These are phyloP conservation scores for Phragmites australis DNA, from an alignment of 176 grass and related monocot species.

Conservation along the genomic window DNA sequence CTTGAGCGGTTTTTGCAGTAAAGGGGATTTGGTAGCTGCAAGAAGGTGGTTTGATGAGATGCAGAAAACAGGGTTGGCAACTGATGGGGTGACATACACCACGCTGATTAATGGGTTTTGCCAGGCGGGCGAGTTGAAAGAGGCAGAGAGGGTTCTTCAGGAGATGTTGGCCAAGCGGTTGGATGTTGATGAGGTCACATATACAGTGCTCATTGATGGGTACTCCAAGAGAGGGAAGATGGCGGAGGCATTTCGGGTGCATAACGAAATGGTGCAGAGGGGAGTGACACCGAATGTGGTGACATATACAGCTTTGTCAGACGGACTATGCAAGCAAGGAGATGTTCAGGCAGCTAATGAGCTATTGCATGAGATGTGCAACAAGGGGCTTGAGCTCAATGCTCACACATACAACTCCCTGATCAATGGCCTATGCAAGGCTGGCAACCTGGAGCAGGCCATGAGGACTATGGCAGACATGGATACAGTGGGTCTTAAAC, in stretches of 20 bases:
- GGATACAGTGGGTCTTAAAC: constrained; percentile 59
- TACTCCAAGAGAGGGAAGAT: constrained; percentile 82
- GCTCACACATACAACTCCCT: constrained; percentile 82
- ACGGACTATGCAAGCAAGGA: constrained; percentile 88
- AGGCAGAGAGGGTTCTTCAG: constrained; percentile 61
- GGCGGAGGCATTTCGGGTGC: constrained; percentile 68
- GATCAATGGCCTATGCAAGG: constrained; percentile 92
- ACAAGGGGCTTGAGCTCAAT: constrained; percentile 77
- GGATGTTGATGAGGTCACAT: constrained; percentile 71
- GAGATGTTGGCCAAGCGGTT: constrained; percentile 67
- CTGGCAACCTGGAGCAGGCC: constrained; percentile 80
- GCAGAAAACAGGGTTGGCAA: constrained; percentile 56
- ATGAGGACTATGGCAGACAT: constrained; percentile 81
- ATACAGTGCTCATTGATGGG: constrained; percentile 79
- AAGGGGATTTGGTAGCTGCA: constrained; percentile 63
- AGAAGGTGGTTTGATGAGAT: constrained; percentile 72
- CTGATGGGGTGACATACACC: constrained; percentile 76
- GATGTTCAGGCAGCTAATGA: constrained; percentile 79
- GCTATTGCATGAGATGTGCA: constrained; percentile 84
- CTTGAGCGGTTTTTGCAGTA: constrained; percentile 74
- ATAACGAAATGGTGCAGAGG: constrained; percentile 72
- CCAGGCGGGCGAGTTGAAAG: constrained; percentile 60
- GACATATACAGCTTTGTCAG: constrained; percentile 85
- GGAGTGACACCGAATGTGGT: constrained; percentile 79
- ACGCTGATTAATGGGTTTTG: constrained; percentile 69